These are phyloP conservation scores for Metschnikowia amazonensis DNA, from an alignment of 805 yeast genomes.

Conservation along the genomic window DNA sequence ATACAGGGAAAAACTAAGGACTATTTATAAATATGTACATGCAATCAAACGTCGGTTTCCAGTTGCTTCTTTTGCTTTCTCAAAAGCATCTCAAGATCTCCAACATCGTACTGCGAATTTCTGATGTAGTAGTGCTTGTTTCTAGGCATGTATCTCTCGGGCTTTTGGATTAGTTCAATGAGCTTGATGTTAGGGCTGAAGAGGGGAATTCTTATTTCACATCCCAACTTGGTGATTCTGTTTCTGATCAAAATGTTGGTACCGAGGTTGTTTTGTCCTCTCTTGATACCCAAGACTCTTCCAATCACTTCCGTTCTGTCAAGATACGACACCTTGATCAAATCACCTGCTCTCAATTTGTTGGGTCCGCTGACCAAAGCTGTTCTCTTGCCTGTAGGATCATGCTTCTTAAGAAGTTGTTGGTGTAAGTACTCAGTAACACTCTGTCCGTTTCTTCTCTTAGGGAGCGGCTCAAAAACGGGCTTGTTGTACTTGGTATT, in stretches of 20 bases:
- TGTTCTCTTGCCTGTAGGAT: constrained; percentile 67
- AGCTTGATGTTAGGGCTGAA: constrained; percentile 75
- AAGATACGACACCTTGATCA: constrained; percentile 68
- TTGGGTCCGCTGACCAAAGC: constrained; percentile 46
- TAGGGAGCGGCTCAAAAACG: constrained; percentile 50
- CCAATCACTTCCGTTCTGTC: constrained; percentile 72
- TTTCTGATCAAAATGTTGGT: constrained; percentile 80
- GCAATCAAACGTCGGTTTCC: constrained; percentile 2
- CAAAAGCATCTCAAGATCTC: constrained; percentile 52
- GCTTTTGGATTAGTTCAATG: constrained; percentile 75
- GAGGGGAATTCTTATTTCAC: constrained; percentile 76
- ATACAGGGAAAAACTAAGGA: not conserved
- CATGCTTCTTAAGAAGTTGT: constrained; percentile 56
- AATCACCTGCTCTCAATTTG: constrained; percentile 73
- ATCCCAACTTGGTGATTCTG: constrained; percentile 77
- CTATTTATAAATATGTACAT: constrained; percentile 1
- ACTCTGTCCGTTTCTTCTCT: constrained; percentile 43
- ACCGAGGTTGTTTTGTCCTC: constrained; percentile 57
- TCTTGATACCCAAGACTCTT: constrained; percentile 70
- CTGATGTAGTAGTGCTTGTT: constrained; percentile 89
- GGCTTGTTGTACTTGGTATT: constrained; percentile 15
- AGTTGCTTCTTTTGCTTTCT: constrained; percentile 16
- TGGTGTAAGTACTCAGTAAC: constrained; percentile 45
- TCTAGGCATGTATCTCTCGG: constrained; percentile 66
- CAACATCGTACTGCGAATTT: constrained; percentile 63